Conservation (phyloP, 2,329 filamentous ascomycete genomes). For the Pyrenophora teres region DNA sequence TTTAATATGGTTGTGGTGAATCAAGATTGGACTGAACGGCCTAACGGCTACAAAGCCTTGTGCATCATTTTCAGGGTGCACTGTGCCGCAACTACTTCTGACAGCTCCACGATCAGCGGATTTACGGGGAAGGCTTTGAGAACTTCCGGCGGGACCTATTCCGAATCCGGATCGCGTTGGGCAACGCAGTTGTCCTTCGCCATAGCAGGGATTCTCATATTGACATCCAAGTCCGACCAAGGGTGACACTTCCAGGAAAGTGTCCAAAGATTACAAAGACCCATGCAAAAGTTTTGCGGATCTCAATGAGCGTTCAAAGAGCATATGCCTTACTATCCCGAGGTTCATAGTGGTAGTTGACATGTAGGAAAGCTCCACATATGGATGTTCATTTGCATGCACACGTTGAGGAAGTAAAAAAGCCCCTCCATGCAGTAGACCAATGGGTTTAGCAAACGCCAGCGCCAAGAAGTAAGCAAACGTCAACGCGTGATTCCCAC, state of each 20-base stretch:
- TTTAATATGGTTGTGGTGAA: background rate
- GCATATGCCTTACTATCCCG: background rate
- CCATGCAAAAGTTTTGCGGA: background rate
- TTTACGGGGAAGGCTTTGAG: constrained; percentile 4
- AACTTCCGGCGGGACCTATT: constrained; percentile 9
- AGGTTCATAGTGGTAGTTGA: background rate
- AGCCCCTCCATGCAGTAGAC: background rate
- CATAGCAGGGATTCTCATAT: no score
- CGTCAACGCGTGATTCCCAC: background rate
- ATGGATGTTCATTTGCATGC: background rate
- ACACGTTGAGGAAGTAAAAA: background rate
- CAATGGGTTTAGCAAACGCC: background rate
- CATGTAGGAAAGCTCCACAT: background rate
- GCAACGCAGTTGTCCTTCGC: background rate
- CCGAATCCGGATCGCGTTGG: constrained; percentile 3
- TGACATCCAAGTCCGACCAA: no score
- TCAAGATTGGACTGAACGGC: background rate
- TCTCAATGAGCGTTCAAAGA: background rate
- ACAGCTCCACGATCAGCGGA: background rate
- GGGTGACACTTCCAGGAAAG: no score
- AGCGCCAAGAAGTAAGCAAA: constrained; percentile 18
- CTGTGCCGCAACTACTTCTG: constrained; percentile 3
- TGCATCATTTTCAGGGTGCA: constrained; percentile 1
- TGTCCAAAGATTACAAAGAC: no score
- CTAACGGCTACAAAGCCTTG: constrained; percentile 5